Conservation (phyloP, 768 basidiomycete species). For the Agaricus subrufescens region DNA sequence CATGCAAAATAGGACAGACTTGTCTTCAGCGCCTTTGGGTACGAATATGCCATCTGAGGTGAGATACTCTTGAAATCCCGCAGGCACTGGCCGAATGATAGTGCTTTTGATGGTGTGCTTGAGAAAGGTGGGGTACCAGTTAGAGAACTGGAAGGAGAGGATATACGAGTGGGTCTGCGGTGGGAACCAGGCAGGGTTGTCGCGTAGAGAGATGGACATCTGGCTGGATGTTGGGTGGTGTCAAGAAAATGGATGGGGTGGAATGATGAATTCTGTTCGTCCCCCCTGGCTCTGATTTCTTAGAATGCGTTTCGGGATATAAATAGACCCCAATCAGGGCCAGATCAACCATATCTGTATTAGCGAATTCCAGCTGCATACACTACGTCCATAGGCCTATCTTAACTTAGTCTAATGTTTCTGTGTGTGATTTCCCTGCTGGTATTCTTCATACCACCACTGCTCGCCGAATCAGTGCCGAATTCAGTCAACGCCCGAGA, state of each 20-base stretch:
- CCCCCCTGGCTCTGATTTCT: conserved; percentile 1
- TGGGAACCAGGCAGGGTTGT: conserved; percentile 43
- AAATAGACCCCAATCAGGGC: conserved; percentile 8
- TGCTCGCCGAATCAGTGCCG: conserved; percentile 13
- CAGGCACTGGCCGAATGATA: conserved; percentile 62
- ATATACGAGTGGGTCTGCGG: conserved; percentile 44
- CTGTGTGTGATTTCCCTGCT: conserved; percentile 33
- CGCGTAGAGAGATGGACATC: not conserved
- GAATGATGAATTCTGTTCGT: conserved; percentile 4
- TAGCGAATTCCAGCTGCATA: not conserved
- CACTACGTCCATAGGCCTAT: not conserved
- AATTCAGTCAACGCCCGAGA: not conserved
- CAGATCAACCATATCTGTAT: conserved; percentile 2
- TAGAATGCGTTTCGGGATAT: conserved; percentile 8
- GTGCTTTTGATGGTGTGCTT: conserved; percentile 65
- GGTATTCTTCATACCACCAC: conserved; percentile 46
- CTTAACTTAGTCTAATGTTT: conserved; percentile 23
- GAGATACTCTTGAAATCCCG: conserved; percentile 66
- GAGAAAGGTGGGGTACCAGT: conserved; percentile 76
- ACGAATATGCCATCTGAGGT: conserved; percentile 82
- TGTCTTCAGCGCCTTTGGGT: conserved; percentile 76
- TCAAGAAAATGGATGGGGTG: not conserved
- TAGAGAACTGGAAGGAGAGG: conserved; percentile 75
- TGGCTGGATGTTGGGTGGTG: conserved; percentile 3
- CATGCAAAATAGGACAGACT: conserved; percentile 40